Base-by-base conservation (phyloP, 768 basidiomycete genomes). In the Hydnomerulius pinastri region DNA sequence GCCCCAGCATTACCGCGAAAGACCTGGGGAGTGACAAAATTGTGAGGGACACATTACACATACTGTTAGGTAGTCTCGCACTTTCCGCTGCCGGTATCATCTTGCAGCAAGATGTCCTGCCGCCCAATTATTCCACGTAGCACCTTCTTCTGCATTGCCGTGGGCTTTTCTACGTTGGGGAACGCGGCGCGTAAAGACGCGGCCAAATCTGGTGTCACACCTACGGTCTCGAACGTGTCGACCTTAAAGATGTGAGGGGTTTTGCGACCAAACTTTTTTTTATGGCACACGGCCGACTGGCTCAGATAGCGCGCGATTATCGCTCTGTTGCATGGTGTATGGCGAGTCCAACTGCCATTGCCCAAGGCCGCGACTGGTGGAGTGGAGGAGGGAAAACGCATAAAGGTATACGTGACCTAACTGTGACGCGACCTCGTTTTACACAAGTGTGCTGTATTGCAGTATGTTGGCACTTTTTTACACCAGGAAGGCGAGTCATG, bases 61-160 rank as follows among this genome's bases (percentile, higher is more conserved):
- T 41, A 36, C 10, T 7, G 24, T 9, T 0, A 37, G 36, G 47
- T 4, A 30, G 15, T 43, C 33, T 73, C 86, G 52, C 62, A 90
- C 89, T 91, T 91, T 71, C 88, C 90, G 38, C 83, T 81, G 4
- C 90, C 89, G n/a, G 89, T 87, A 21, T 71, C 70, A 54, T 89
- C 88, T 54, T 80, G 83, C 46, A 91, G 57, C 12, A 90, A 66
- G 15, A 90, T 73, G 63, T 90, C 83, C 58, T 77, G 77, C 6
- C 75, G 76, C 17, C 63, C 61, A 25, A 85, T 51, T 8, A 88
- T 73, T 15, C 82, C 86, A 3, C 80, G 79, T 49, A 90, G 83
- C 46, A 90, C 78, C 44, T 71, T 69, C 36, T 64, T 70, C 62
- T 91, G 88, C 27, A 77, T 77, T 11, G 70, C 65, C 0, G 88